Conservation (phyloP, 1,284 basidiomycete genomes). For the Ceratobasidium sp. region DNA sequence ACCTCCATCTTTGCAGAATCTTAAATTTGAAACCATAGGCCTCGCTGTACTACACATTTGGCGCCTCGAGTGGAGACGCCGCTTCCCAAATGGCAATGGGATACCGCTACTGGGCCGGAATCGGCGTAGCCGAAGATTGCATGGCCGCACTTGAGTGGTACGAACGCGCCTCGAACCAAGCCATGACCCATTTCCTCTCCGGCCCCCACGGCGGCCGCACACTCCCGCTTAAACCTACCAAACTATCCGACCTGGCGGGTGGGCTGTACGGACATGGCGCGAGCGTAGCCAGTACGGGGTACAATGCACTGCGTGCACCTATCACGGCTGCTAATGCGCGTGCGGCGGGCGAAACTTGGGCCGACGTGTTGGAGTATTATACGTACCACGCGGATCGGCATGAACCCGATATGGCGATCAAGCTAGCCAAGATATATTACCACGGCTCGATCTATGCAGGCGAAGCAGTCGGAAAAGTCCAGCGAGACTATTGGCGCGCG, state of each 20-base stretch:
- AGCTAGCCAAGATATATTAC: conserved; percentile 93
- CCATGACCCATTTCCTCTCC: conserved; percentile 75
- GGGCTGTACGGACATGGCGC: conserved; percentile 95
- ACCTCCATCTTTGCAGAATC: no score
- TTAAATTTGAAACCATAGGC: no score
- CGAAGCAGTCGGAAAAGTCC: conserved; percentile 88
- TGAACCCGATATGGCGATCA: conserved; percentile 86
- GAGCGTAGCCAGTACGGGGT: conserved; percentile 88
- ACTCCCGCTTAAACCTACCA: conserved; percentile 84
- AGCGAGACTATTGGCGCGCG: conserved; percentile 81
- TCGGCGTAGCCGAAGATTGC: conserved; percentile 91
- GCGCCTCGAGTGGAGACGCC: conserved; percentile 87
- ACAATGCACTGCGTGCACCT: conserved; percentile 77
- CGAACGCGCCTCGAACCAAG: conserved; percentile 85
- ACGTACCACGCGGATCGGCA: conserved; percentile 95
- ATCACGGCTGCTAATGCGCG: conserved; percentile 87
- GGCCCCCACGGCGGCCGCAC: conserved; percentile 94
- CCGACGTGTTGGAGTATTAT: conserved; percentile 93
- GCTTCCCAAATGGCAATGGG: conserved; percentile 94
- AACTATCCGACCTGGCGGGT: conserved; percentile 90
- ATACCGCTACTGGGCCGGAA: conserved; percentile 96
- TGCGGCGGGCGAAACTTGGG: conserved; percentile 90
- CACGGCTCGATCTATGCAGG: conserved; percentile 90
- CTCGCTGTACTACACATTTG: conserved; percentile 93
- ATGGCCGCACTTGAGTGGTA: conserved; percentile 88